Evolutionary conservation across 805 yeast species (phyloP), one percentile per base, ranked within the genome.

Genomic region (Diddensiella santjacobensis): DNA sequence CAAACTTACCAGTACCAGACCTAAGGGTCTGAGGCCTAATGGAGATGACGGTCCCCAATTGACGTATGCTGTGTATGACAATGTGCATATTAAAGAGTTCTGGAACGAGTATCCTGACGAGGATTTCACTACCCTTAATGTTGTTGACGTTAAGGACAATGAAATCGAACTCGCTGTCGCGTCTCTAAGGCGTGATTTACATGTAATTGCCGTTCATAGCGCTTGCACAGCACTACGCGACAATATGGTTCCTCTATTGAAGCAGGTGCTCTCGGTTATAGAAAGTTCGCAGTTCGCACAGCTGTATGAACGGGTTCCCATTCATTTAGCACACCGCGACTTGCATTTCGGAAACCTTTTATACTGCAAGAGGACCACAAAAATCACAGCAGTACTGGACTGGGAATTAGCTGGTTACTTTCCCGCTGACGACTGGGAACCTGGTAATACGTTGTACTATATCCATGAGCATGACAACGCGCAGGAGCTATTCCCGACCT

Each of bases 381-480:
- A 19, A 19, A 42, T 42, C 22, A 30, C 37, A 5, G 45, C 20
- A 20, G 19, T 42, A 19, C 15, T 42, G 22, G 45, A 42, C 24
- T 42, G 45, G 45, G 45, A 42, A 30, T 19, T 42, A 30, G 45
- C 45, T 4, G 45, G 45, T 13, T 42, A 29, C 23, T 42, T 42
- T 17, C 23, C 37, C 4, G 18, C 45, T 17, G 45, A 42, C 20
- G 24, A 42, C 11, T 42, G 45, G 45, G 45, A n/a, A 22, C 45
- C 45, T 4, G 45, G 45, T 18, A 42, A 42, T 19, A 42, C 45
- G 43, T 20, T 42, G 5, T 15, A 19, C 26, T 24, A 38, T n/a
- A 39, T 40, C 13, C 19, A 40, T 15, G n/a, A 4, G 6, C 5
- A 22, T 8, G 35, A 24, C 19, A 10, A n/a, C 18, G 22, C 11